phyloP scores from a whole-genome alignment of 169 alveolate genomes.

The Plasmodium knowlesi region DNA sequence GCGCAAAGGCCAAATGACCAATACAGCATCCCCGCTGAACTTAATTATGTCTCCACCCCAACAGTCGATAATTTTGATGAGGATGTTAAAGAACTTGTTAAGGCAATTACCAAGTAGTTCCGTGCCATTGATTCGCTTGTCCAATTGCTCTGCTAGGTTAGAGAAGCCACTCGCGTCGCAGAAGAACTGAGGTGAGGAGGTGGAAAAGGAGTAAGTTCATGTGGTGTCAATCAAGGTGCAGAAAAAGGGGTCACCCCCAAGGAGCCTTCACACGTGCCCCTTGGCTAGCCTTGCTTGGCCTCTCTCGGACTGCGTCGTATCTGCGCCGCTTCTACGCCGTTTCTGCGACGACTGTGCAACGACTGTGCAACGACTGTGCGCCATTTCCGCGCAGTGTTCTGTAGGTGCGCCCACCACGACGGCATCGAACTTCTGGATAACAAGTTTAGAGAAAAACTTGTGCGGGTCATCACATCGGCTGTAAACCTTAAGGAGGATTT shows the following conservation, averaged over 20 bases:
- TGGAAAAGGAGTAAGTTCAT: neutral
- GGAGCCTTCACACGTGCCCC: too few species aligned
- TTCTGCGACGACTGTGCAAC: too few species aligned
- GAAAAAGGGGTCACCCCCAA: neutral
- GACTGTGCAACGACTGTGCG: too few species aligned
- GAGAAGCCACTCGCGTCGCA: conserved; percentile 90
- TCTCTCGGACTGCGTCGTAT: neutral
- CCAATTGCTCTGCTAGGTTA: conserved; percentile 85
- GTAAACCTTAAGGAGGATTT: conserved; percentile 30
- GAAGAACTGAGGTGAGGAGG: conserved; percentile 56
- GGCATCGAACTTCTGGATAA: conserved; percentile 44
- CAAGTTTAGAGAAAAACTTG: conserved; percentile 20
- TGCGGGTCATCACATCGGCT: conserved; percentile 28
- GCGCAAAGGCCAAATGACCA: conserved; percentile 87
- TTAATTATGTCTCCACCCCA: conserved; percentile 92
- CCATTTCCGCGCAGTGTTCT: too few species aligned
- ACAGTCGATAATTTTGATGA: conserved; percentile 83
- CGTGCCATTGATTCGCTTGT: conserved; percentile 84
- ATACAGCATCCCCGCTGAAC: conserved; percentile 91
- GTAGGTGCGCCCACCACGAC: conserved; percentile 17
- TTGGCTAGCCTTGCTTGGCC: neutral
- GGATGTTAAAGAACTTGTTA: conserved; percentile 86
- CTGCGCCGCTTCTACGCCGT: too few species aligned
- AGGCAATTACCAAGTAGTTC: conserved; percentile 86
- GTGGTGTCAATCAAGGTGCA: neutral